Conservation (phyloP, 108 stramenopile genomes). For the Seminavis robusta region DNA sequence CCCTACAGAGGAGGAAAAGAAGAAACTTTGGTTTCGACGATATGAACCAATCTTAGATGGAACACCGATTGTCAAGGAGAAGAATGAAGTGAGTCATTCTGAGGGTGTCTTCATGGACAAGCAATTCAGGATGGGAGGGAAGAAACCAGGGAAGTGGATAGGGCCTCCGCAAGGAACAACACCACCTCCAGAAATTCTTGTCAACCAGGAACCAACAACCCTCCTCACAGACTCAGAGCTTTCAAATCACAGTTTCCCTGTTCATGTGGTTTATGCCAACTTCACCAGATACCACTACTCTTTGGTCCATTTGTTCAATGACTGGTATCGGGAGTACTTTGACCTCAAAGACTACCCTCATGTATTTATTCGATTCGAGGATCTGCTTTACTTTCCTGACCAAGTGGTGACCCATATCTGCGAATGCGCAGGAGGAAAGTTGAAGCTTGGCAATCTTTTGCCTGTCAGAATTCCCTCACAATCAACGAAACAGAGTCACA, state of each 20-base stretch:
- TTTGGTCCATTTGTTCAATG: constrained; percentile 57
- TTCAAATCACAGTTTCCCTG: no score
- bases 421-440: constrained; percentile 51
- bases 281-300: constrained; percentile 14
- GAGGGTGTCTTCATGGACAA: no score
- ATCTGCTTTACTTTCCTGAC: constrained; percentile 56
- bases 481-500: constrained; percentile 47
- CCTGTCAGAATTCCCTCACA: constrained; percentile 1
- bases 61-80: constrained; percentile 10
- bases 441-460: constrained; percentile 3
- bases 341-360: constrained; percentile 38
- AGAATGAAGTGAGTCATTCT: neutral
- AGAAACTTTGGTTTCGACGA: no score
- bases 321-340: constrained; percentile 59
- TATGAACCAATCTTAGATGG: constrained; percentile 45
- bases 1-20: no score
- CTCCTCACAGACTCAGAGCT: no score
- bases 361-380: constrained; percentile 67
- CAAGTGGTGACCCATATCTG: constrained; percentile 49
- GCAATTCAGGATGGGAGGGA: no score
- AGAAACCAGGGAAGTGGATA: neutral
- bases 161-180: neutral
- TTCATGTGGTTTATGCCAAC: no score
- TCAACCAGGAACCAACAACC: no score
- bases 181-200: no score